phyloP scores from a whole-genome alignment of 805 yeast genomes.

The Jamesozyma spencerorum region DNA sequence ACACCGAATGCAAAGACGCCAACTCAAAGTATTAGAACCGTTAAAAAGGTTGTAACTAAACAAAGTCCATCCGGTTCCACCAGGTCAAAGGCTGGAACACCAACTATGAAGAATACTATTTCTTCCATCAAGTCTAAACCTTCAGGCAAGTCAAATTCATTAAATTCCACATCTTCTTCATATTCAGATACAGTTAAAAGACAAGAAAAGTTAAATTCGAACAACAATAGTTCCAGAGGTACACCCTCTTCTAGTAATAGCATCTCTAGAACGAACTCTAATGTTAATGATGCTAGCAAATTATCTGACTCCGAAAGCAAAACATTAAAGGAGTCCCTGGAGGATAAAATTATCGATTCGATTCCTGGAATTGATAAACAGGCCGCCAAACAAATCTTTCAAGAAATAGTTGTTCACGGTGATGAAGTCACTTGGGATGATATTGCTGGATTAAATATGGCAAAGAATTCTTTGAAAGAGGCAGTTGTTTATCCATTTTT shows the following conservation, averaged over 20 bases:
- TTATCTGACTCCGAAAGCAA: neutral
- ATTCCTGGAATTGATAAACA: constrained; percentile 62
- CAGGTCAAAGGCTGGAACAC: neutral
- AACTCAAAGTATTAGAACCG: too few relatives aligned
- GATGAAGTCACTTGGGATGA: constrained; percentile 94
- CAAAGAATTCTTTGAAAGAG: constrained; percentile 82
- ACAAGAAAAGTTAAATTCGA: neutral
- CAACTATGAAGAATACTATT: neutral
- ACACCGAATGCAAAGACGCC: neutral
- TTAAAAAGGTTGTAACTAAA: neutral
- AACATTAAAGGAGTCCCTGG: constrained; percentile 3
- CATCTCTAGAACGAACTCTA: constrained; percentile 1
- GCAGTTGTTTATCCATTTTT: constrained; percentile 93
- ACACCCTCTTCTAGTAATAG: neutral
- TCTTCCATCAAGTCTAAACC: neutral
- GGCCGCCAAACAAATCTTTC: constrained; percentile 76
- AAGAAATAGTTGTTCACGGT: constrained; percentile 81
- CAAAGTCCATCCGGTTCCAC: neutral
- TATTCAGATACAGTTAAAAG: neutral
- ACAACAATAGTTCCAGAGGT: neutral
- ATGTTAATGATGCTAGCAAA: neutral
- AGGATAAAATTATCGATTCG: constrained; percentile 27
- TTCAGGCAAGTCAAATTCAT: neutral
- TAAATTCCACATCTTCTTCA: neutral
- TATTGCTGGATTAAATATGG: constrained; percentile 84